Base-by-base conservation (phyloP, 495 filamentous ascomycete species). In the Amniculicola lignicola region DNA sequence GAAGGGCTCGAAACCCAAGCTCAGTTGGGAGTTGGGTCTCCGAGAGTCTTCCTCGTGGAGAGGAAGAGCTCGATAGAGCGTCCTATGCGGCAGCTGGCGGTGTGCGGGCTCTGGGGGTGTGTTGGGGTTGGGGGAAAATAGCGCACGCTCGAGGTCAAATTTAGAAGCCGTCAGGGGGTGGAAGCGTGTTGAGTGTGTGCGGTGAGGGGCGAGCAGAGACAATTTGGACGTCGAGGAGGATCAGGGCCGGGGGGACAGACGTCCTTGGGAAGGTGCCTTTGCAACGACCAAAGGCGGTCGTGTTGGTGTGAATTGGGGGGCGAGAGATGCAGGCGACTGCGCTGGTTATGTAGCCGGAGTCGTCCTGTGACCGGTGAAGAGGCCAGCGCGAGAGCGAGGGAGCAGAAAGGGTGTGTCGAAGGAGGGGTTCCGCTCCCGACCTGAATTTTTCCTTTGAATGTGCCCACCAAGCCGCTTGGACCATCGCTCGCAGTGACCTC, bases 31-130 rank as follows among this genome's bases (percentile, higher is more conserved):
- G 82, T 85, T 81, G 84, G 83, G 84, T 81, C 85, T 86, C 82
- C 83, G 84, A 83, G 87, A 92, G 86, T 88, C 89, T 90, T 88
- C 89, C 89, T 85, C 88, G 61, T 72, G 74, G 75, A 93, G 90
- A 91, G 89, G 90, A 94, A 96, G 90, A 92, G 90, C 83, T 85
- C 81, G 79, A 83, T 80, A 84, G 86, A 81, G 79, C 84, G 82
- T 90, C 86, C 88, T 96, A 96, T 96, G 90, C 90, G 90, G 90
- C 90, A 94, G 90, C 87, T 92, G 87, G 82, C 79, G 71, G 70
- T 75, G 78, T 75, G 73, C 77, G 74, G 67, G 62, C 67, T 75
- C 75, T 63, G 66, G 70, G 70, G 76, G 76, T 72, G 68, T 75
- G 76, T 77, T 80, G 77, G 76, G 75, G 69, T 57, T 64, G 25